Base-by-base conservation (phyloP, 257 asterid genomes). In the Solanum ossicruentum region DNA sequence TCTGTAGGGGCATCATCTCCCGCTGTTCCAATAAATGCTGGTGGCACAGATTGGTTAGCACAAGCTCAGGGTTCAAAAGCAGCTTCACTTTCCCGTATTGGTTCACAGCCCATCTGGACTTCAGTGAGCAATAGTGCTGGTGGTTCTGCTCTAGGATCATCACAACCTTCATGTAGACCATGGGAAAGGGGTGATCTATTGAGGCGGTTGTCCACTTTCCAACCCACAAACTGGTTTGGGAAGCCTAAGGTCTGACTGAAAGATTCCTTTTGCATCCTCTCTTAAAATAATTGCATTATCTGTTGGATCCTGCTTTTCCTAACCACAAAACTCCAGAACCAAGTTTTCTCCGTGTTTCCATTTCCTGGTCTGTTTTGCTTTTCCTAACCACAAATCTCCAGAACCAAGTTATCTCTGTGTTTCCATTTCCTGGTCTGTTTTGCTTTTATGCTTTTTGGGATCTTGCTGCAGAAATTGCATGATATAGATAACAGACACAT, bases 1-100 rank as follows among this genome's bases (percentile, higher is more conserved):
- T 97, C 99, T 86, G 98, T 92, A 36, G 99, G 99, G 90, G 99
- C 99, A 82, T 95, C 99, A 57, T 97, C 98, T 86, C 97, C 98
- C 87, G 97, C 97, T 84, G 90, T 92, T 90, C 99, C 98, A 77
- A 83, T 91, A 54, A 90, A 94, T 91, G 97, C 92, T 85, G 99
- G 97, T 87, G 93, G 97, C 89, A 89, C 93, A 43, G 98, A 94
- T 77, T 90, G 98, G 93, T 84, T 91, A 61, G 95, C 91, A 77
- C 97, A 90, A 73, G 98, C 94, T 52, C 98, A 93, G 87, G 94
- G 92, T 83, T 92, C 96, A 10, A 97, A 92, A 92, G 95, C 96
- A 56, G 97, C 95, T 69, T 94, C 99, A 28, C 88, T 92, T 85
- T 92, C 97, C 83, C 97, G 94, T n/a, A 83, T 93, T 72, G 97